Base-by-base conservation (phyloP, 2,329 filamentous ascomycete species). In the Penicillium corylophilum region DNA sequence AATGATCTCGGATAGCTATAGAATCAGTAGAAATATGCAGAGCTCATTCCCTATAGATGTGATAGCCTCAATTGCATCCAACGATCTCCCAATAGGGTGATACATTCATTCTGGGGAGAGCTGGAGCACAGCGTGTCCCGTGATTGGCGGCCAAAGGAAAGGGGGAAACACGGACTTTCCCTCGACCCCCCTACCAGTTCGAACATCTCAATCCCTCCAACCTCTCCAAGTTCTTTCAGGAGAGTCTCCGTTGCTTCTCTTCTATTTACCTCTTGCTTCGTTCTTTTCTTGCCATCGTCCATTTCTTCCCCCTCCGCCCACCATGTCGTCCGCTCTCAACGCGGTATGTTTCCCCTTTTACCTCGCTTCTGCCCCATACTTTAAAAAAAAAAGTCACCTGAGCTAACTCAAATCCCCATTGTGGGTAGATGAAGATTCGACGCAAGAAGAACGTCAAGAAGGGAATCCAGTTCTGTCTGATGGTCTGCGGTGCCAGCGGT, bases 381-480 rank as follows among this genome's bases (percentile, higher is more conserved):
- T 57, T 50, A 56, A 56, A 54, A 64, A 54, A 64, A 45, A 50
- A 50, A 44, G 42, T 43, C 46, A 48, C 38, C 28, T 36, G 43
- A 56, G 61, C 60, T 60, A 52, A 57, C 53, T 47, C 48, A 59
- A 55, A 55, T 57, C 55, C 57, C 51, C 50, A 55, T 20, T 61
- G 57, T 62, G 59, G 53, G 49, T 51, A 90, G 86, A 90, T 95
- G 78, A 94, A 96, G 89, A 92, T 96, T 75, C 92, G 94, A 79
- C 88, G 90, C 79, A 99, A 99, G 93, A 99, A 99, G 89, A 97
- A 99, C 84, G 93, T 99, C 80, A 96, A 96, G 89, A 96, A 96
- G 85, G 94, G 94, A 73, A 97, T 99, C 73, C 94, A 99, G 83
- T 99, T 99, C 82, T 97, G 92, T 77, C 79, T 99, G 84, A 99